Percentiles rank a stretch among this genome's conserved stretches.
These are phyloP conservation scores for Areca catechu DNA, from an alignment of 176 grass and related monocot species.

Conservation along the genomic window DNA sequence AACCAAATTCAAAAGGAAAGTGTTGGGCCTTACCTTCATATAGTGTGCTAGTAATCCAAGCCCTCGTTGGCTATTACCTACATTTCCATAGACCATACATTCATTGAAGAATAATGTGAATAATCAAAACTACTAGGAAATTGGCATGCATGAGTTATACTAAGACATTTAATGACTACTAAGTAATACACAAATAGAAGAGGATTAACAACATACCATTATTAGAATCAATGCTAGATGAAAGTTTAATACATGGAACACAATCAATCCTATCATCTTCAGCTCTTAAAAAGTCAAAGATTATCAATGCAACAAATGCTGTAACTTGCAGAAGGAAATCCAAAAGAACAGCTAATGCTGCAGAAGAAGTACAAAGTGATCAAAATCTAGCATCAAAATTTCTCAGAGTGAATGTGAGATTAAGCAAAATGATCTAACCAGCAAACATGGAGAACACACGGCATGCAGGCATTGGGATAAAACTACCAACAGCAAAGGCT, in stretches of 20 bases:
- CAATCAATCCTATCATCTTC: constrained; percentile 85
- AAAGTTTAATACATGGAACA: constrained; percentile 61
- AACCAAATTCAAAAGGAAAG: constrained; percentile 8
- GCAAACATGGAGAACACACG: constrained; percentile 98
- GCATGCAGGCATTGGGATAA: constrained; percentile 90
- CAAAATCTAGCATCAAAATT: constrained; percentile 13
- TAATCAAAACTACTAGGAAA: no score
- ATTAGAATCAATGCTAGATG: constrained; percentile 16
- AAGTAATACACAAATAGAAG: no score
- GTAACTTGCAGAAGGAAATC: constrained; percentile 97
- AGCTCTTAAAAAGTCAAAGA: constrained; percentile 73
- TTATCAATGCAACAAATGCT: constrained; percentile 82
- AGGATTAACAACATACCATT: constrained; percentile 38
- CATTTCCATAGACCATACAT: constrained; percentile 11
- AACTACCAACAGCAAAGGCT: constrained; percentile 85
- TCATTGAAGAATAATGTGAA: no score
- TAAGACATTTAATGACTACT: no score
- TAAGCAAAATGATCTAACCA: constrained; percentile 40
- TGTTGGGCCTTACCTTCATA: constrained; percentile 62
- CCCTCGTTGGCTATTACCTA: constrained; percentile 33
- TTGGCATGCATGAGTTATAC: no score
- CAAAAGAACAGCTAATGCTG: constrained; percentile 91
- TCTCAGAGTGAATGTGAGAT: background rate
- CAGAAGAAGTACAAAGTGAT: constrained; percentile 26
- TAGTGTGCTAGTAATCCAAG: constrained; percentile 62